Conservation (phyloP, 345 rosid species). For the Heritiera littoralis region DNA sequence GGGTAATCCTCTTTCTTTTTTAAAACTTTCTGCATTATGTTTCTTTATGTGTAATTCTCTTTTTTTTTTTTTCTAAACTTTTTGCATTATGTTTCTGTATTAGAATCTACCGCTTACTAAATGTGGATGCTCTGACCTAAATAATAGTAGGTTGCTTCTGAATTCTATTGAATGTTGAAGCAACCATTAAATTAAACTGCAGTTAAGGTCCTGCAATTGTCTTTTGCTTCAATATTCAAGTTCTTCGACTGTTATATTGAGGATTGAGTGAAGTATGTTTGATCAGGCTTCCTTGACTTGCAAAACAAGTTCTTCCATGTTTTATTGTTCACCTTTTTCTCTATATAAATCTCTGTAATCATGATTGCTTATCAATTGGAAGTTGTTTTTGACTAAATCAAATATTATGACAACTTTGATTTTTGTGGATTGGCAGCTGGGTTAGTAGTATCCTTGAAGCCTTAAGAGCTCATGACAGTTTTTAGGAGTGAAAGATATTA, state of each 20-base stretch:
- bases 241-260: neutral
- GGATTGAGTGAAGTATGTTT: neutral
- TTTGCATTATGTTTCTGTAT: neutral
- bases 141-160: neutral
- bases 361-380: neutral
- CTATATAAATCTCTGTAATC: neutral
- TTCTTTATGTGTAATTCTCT: slow-evolving; percentile 52
- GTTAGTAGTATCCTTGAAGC: slow-evolving; percentile 78
- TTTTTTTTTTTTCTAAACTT: neutral
- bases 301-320: neutral
- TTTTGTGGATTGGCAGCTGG: slow-evolving; percentile 61
- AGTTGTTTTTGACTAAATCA: neutral
- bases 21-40: neutral
- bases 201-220: neutral
- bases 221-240: neutral
- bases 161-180: neutral
- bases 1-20: slow-evolving; percentile 51
- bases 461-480: slow-evolving; percentile 41
- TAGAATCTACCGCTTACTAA: neutral
- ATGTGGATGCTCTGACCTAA: neutral
- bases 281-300: slow-evolving; percentile 4
- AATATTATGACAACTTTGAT: neutral
- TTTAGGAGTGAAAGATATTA: slow-evolving; percentile 23
- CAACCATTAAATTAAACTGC: neutral
- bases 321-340: neutral